These are phyloP conservation scores for Bipolaris victoriae DNA, from an alignment of 2,329 filamentous ascomycete species.

Conservation along the genomic window DNA sequence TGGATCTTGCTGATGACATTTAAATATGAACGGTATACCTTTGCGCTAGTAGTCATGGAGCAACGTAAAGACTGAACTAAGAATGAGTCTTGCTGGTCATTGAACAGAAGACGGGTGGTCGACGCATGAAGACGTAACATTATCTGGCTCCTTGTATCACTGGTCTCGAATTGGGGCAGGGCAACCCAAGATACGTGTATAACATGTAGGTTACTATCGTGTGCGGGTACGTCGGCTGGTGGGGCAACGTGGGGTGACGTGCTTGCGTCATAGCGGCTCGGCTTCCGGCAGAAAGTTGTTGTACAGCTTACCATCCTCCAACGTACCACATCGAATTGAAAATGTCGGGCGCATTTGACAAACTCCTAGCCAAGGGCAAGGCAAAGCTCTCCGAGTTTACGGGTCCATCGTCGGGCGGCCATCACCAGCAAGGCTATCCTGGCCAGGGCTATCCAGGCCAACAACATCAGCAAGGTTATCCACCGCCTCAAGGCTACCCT, in stretches of 20 bases:
- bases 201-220: no score
- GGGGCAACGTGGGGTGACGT: no score
- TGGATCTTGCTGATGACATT: no score
- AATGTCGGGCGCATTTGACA: conserved; percentile 43
- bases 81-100: background rate
- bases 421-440: conserved; percentile 33
- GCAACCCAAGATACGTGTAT: no score
- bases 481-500: conserved; percentile 23
- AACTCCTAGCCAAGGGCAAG: conserved; percentile 46
- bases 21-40: no score
- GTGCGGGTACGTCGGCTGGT: no score
- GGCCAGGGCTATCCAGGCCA: conserved; percentile 23
- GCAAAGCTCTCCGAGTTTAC: conserved; percentile 46
- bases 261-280: conserved; percentile 19
- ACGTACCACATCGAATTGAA: conserved; percentile 7
- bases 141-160: background rate
- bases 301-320: background rate
- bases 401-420: conserved; percentile 25
- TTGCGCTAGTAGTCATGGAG: no score
- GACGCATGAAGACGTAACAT: no score
- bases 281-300: conserved; percentile 12
- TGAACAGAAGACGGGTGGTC: background rate
- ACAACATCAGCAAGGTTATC: conserved; percentile 17
- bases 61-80: no score
- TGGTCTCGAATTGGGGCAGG: no score